These are phyloP conservation scores for Suillus plorans DNA, from an alignment of 768 basidiomycete species.

Conservation along the genomic window DNA sequence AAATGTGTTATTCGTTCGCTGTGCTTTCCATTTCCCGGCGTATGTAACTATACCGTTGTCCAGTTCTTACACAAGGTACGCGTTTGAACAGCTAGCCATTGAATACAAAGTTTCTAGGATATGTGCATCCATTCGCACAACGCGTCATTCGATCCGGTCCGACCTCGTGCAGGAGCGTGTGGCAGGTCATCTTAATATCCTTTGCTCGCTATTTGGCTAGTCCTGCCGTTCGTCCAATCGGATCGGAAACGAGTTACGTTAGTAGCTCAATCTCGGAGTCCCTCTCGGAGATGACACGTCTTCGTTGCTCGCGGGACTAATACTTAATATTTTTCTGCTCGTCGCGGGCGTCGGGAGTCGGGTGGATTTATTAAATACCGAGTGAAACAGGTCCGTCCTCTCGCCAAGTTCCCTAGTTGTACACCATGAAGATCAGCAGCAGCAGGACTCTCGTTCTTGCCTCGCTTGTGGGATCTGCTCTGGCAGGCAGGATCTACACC, in stretches of 20 bases:
- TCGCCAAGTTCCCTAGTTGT: not conserved
- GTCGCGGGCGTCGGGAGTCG: not conserved
- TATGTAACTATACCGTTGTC: not conserved
- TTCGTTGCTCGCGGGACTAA: not conserved
- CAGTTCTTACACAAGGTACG: not conserved
- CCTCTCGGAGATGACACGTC: not conserved
- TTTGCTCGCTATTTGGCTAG: not conserved
- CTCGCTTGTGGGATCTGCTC: constrained; percentile 11
- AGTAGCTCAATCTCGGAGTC: not conserved
- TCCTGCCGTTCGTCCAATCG: not conserved
- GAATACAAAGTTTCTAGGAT: not conserved
- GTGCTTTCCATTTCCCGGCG: no score
- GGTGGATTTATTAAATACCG: not conserved
- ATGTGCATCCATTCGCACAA: not conserved
- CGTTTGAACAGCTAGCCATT: not conserved
- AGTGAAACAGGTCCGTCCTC: not conserved
- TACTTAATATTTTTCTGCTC: not conserved
- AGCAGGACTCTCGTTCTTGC: constrained; percentile 12
- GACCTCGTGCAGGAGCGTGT: not conserved
- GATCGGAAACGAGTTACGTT: not conserved
- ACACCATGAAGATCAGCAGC: constrained; percentile 17
- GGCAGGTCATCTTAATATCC: not conserved
- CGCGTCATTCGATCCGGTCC: not conserved
- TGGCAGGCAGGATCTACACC: constrained; percentile 23
- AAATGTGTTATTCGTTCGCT: no score